Evolutionary conservation across 2,329 filamentous ascomycete genomes (phyloP).

Genomic region (Penicillium brevicompactum): DNA sequence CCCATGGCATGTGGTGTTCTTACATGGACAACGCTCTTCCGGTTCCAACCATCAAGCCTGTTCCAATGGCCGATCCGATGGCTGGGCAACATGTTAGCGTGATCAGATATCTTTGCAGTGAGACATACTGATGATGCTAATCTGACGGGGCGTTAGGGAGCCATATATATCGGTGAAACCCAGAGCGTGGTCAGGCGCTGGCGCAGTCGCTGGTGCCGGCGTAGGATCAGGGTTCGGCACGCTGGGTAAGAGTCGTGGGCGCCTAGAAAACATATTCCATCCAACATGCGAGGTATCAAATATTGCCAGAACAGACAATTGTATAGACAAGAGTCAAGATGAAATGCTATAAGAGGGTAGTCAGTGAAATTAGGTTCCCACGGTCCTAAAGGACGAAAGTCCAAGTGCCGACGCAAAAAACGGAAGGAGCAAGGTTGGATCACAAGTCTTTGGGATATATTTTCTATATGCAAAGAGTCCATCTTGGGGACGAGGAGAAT

Average conservation of each 20-base stretch:
- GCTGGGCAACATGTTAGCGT: slow-evolving; percentile 21
- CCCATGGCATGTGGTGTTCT: background rate
- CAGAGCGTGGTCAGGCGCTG: slow-evolving; percentile 7
- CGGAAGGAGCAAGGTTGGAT: slow-evolving; percentile 10
- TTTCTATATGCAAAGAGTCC: slow-evolving; percentile 28
- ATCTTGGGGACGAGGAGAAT: slow-evolving; percentile 20
- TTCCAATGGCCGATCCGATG: slow-evolving; percentile 35
- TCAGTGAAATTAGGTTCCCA: too few species aligned
- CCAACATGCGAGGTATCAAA: background rate
- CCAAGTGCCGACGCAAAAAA: background rate
- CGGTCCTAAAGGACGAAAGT: too few species aligned
- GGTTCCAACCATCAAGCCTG: slow-evolving; percentile 34
- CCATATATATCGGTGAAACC: slow-evolving; percentile 26
- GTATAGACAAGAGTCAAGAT: background rate
- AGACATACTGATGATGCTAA: slow-evolving; percentile 29
- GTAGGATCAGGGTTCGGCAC: background rate
- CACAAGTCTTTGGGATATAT: slow-evolving; percentile 17
- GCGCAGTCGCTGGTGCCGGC: background rate
- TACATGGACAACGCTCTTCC: slow-evolving; percentile 32
- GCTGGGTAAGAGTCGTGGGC: background rate
- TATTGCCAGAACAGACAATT: background rate
- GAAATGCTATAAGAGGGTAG: too few species aligned
- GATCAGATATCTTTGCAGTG: background rate
- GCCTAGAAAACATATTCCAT: background rate
- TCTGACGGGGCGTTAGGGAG: slow-evolving; percentile 18